Conservation (phyloP, 257 asterid genomes). For the Nicotiana paniculata region DNA sequence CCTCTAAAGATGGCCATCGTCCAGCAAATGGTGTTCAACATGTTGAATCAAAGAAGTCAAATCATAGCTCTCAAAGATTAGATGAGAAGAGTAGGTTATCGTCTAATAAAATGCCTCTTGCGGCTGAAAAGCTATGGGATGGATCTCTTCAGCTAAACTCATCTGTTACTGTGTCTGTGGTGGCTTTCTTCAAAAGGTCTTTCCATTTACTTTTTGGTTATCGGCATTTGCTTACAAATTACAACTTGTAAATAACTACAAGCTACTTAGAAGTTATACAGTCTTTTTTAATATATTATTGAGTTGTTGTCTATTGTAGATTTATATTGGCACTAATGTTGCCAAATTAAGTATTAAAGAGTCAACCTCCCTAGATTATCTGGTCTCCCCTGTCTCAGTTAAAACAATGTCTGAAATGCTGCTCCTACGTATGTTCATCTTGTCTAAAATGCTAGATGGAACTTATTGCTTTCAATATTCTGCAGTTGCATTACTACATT, state of each 20-base stretch:
- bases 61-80: constrained; percentile 1
- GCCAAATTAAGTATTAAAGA: not conserved
- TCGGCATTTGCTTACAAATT: not conserved
- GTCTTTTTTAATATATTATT: not conserved
- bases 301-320: not conserved
- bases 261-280: not conserved
- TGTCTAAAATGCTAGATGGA: not conserved
- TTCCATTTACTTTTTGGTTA: constrained; percentile 4
- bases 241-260: not conserved
- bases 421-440: not conserved
- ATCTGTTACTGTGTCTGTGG: constrained; percentile 13
- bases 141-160: constrained; percentile 27
- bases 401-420: not conserved
- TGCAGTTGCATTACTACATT: not conserved
- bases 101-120: constrained; percentile 8
- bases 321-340: not conserved
- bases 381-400: not conserved
- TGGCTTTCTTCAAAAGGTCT: constrained; percentile 33
- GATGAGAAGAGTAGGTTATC: constrained; percentile 2
- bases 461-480: constrained; percentile 1
- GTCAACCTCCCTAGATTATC: not conserved
- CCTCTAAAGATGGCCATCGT: not conserved
- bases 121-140: constrained; percentile 27
- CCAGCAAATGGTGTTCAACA: not conserved
- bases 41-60: not conserved